A percentile compares a stretch with the other conserved stretches of the same genome.
phyloP scores from a whole-genome alignment of 805 yeast species.

The Candida germanica region DNA sequence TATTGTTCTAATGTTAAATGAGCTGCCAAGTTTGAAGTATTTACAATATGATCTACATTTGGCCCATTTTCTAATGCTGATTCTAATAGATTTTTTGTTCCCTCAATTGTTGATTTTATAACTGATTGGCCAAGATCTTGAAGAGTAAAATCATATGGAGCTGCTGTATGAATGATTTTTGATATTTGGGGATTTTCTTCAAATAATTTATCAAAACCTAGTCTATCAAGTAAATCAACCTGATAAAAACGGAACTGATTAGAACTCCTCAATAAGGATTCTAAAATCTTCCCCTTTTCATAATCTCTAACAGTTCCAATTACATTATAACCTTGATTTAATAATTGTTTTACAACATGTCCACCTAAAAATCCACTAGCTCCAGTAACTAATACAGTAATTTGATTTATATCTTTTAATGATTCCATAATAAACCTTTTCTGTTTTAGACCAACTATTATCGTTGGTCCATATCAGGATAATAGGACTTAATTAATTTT shows the following conservation, averaged over 20 bases:
- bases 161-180: constrained; percentile 26
- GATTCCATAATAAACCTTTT: too few species aligned
- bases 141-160: constrained; percentile 21
- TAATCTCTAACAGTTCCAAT: constrained; percentile 49
- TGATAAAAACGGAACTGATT: constrained; percentile 15
- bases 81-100: constrained; percentile 37
- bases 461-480: too few species aligned
- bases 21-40: constrained; percentile 42
- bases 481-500: too few species aligned
- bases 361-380: constrained; percentile 55
- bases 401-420: neutral
- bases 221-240: constrained; percentile 14
- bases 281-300: constrained; percentile 37
- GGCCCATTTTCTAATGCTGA: constrained; percentile 43
- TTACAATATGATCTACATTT: constrained; percentile 44
- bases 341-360: constrained; percentile 41
- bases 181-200: constrained; percentile 22
- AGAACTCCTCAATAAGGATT: constrained; percentile 8
- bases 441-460: too few species aligned
- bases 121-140: constrained; percentile 18
- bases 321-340: constrained; percentile 40
- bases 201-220: constrained; percentile 24
- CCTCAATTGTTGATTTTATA: constrained; percentile 26
- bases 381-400: constrained; percentile 47
- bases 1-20: constrained; percentile 18